phyloP scores from a whole-genome alignment of 805 yeast species.

The Wickerhamomyces rabaulensis region DNA sequence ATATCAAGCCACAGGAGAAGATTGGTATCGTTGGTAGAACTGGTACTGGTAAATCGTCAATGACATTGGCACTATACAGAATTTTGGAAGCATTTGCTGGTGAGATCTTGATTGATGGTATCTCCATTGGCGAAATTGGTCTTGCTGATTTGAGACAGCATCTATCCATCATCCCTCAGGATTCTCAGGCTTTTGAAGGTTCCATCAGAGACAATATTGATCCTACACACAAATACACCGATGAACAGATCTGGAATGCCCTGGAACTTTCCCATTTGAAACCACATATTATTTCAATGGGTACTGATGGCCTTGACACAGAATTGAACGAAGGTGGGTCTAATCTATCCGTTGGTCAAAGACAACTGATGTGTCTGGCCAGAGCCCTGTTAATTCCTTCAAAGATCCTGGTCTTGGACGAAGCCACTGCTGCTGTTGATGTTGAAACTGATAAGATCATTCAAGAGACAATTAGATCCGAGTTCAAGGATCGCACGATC shows the following conservation, averaged over 20 bases:
- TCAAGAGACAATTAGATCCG: constrained; percentile 52
- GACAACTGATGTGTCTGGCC: constrained; percentile 64
- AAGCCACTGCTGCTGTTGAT: constrained; percentile 75
- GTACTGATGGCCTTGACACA: neutral
- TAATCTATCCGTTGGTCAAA: constrained; percentile 68
- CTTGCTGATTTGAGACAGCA: constrained; percentile 56
- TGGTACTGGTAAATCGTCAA: constrained; percentile 61
- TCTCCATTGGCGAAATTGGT: constrained; percentile 58
- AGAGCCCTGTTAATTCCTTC: constrained; percentile 64
- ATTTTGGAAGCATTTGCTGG: constrained; percentile 58
- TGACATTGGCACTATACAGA: constrained; percentile 57
- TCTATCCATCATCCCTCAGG: constrained; percentile 75
- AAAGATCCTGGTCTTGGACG: constrained; percentile 61
- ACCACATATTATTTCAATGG: neutral
- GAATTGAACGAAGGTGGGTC: constrained; percentile 48
- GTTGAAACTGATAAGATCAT: constrained; percentile 64
- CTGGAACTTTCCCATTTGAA: constrained; percentile 54
- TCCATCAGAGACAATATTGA: constrained; percentile 66
- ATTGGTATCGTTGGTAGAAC: constrained; percentile 63
- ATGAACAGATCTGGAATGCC: constrained; percentile 57
- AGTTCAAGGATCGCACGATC: constrained; percentile 59
- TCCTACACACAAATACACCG: constrained; percentile 56
- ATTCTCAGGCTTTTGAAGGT: constrained; percentile 73
- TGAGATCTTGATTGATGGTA: constrained; percentile 54
- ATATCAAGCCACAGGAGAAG: constrained; percentile 45